Conservation (phyloP, 768 basidiomycete species). For the Podaxis carcinomalis region DNA sequence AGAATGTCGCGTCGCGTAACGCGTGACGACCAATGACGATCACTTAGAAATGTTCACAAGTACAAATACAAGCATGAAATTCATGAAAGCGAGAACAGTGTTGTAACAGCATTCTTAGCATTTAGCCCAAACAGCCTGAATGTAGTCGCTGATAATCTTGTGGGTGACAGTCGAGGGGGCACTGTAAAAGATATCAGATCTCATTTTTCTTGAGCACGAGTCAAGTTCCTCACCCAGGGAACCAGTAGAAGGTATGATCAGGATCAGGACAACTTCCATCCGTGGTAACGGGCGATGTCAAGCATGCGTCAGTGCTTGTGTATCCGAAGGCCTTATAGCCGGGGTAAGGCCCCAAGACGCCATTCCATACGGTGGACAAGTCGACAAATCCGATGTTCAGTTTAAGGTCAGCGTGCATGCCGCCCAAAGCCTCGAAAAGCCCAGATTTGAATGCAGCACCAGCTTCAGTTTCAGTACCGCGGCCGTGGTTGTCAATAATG, state of each 20-base stretch:
- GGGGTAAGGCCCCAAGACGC: slow-evolving; percentile 33
- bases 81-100: too few relatives aligned
- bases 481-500: slow-evolving; percentile 48
- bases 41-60: too few relatives aligned
- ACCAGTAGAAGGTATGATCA: slow-evolving; percentile 9
- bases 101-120: not conserved
- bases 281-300: not conserved
- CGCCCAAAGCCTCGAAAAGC: slow-evolving; percentile 37
- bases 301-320: slow-evolving; percentile 22
- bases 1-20: not conserved
- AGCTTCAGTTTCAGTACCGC: slow-evolving; percentile 30
- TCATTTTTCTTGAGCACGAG: not conserved
- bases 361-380: slow-evolving; percentile 44
- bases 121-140: slow-evolving; percentile 9
- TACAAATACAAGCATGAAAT: not conserved
- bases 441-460: slow-evolving; percentile 44
- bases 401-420: slow-evolving; percentile 20
- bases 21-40: not conserved
- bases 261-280: slow-evolving; percentile 6
- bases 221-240: not conserved
- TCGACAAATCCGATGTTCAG: slow-evolving; percentile 44
- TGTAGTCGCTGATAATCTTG: slow-evolving; percentile 5
- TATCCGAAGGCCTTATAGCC: slow-evolving; percentile 49
- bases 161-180: slow-evolving; percentile 3
- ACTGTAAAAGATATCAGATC: not conserved